A percentile compares a stretch with the other conserved stretches of the same genome.
These are phyloP conservation scores for Ogataea ganodermae DNA, from an alignment of 805 yeast species.

Conservation along the genomic window DNA sequence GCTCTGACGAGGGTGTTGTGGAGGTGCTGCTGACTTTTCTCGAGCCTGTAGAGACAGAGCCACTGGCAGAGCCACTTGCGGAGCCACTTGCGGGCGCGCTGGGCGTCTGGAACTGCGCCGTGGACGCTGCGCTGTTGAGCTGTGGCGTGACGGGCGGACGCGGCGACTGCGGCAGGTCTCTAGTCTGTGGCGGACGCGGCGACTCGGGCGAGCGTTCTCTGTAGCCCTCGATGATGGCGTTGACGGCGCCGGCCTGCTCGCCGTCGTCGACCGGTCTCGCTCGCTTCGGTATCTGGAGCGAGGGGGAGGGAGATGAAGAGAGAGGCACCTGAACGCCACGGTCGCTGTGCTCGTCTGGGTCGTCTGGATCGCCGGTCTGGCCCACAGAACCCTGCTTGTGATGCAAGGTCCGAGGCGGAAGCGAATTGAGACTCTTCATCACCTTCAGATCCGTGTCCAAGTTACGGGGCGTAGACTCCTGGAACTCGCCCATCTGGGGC, in stretches of 20 bases:
- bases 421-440: conserved; percentile 17
- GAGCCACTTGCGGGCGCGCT: no score
- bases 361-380: background rate
- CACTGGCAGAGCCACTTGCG: conserved; percentile 15
- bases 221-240: conserved; percentile 15
- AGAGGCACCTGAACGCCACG: no score
- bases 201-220: conserved; percentile 5
- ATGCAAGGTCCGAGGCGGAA: conserved; percentile 14
- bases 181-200: background rate
- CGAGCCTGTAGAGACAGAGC: conserved; percentile 18
- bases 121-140: background rate
- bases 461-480: conserved; percentile 13
- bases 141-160: background rate
- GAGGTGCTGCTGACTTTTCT: conserved; percentile 18
- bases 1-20: conserved; percentile 16
- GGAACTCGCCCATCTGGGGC: conserved; percentile 23
- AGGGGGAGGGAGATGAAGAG: background rate
- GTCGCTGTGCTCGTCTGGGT: background rate
- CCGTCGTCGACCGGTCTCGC: background rate
- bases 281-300: conserved; percentile 5
- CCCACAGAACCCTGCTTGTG: conserved; percentile 17
- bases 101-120: no score
- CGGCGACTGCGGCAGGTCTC: background rate
- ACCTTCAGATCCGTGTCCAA: conserved; percentile 19
- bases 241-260: conserved; percentile 5